Base-by-base conservation (phyloP, 2,329 filamentous ascomycete species). In the Kalaharituber pfeilii region DNA sequence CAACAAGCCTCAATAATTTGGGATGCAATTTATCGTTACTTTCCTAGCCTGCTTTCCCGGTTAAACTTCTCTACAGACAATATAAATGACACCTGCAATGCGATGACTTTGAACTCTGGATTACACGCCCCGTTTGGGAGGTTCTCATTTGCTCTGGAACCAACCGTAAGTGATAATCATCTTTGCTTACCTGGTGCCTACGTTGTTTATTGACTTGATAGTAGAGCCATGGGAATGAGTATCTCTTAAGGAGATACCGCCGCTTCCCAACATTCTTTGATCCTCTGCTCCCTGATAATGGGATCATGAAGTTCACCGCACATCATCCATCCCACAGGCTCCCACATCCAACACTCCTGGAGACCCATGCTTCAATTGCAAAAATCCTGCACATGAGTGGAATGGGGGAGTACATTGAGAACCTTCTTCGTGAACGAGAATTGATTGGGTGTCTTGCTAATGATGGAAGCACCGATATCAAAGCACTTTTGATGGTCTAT, bases 341-440 rank as follows among this genome's bases (percentile, higher is more conserved):
- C 26, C 45, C 52, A 22, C 33, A 25, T 33, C 22, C 5, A 3
- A 49, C 18, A 20, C 15, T 54, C 13, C 27, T 54, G 22, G 45
- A 42, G 20, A 33, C 29, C 9, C 52, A 54, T 54, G 20, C 52
- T 4, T 13, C 52, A 25, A 42, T 54, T 27, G 45, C 52, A 7
- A n/a, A 54, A 24, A 54, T 54, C 27, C 29, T 54, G 22, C 52
- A 54, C 44, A 25, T 51, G 27, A 54, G 22, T 15, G 45, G 45
- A 6, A 42, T 42, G 24, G 52, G 47, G 15, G 22, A 11, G 24
- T 24, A 49, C 15, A 22, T 49, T 6, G 51, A 53, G 1, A 53
- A 49, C 22, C 26, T 50, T 15, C 28, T 51, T 13, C 13, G 9
- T 20, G 24, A 42, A 33, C n/a, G 3, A 18, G 28, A 50, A 47